phyloP scores from a whole-genome alignment of 495 filamentous ascomycete species.

The Cercophora newfieldiana region DNA sequence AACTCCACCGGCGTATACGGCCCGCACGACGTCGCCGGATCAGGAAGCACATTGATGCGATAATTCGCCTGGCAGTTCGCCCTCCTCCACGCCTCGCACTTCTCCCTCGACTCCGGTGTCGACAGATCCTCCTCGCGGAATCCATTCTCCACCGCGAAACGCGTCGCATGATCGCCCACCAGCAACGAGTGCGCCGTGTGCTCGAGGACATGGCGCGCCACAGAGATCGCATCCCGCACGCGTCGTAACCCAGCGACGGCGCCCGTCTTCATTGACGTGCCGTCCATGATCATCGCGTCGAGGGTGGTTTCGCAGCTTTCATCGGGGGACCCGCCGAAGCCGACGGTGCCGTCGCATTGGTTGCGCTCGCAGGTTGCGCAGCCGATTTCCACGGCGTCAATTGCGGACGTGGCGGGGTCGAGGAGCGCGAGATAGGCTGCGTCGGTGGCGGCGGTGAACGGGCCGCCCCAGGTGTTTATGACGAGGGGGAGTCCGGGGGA shows the following conservation, averaged over 20 bases:
- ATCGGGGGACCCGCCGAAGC: conserved; percentile 49
- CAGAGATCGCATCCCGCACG: conserved; percentile 43
- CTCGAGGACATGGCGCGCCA: conserved; percentile 47
- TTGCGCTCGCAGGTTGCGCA: conserved; percentile 47
- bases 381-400: conserved; percentile 47
- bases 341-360: conserved; percentile 50
- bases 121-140: conserved; percentile 42
- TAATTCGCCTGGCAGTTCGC: conserved; percentile 44
- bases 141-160: conserved; percentile 47
- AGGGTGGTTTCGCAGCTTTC: conserved; percentile 51
- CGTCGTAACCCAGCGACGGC: conserved; percentile 48
- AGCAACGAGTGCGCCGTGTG: conserved; percentile 48
- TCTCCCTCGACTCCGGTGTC: conserved; percentile 34
- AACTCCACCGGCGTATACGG: conserved; percentile 38
- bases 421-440: conserved; percentile 46
- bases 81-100: conserved; percentile 41
- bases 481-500: conserved; percentile 42
- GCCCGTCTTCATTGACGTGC: conserved; percentile 45
- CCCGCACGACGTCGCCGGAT: conserved; percentile 39
- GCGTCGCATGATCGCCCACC: conserved; percentile 47
- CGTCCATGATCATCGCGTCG: conserved; percentile 50
- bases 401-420: conserved; percentile 31
- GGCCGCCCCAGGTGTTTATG: conserved; percentile 50
- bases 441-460: conserved; percentile 49
- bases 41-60: conserved; percentile 40